Evolutionary conservation across 176 grass and related monocot genomes (phyloP).

Genomic region (Saccharum spontaneum): DNA sequence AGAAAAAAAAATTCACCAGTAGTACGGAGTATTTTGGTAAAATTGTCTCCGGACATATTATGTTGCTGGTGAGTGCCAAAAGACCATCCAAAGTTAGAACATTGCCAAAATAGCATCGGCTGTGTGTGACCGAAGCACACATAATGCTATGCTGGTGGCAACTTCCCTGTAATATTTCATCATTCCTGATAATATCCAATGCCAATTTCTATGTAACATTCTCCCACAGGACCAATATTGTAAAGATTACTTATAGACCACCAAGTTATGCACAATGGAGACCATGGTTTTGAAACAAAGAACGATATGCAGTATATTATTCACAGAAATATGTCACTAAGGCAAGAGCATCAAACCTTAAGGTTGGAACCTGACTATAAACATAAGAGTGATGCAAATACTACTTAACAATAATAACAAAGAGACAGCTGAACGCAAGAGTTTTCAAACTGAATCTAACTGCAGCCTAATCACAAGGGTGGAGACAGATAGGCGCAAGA

Average conservation of each 20-base stretch:
- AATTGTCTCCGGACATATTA: not conserved
- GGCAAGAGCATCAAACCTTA: not conserved
- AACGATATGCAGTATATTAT: slow-evolving; percentile 32
- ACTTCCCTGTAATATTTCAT: not conserved
- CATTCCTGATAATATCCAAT: not conserved
- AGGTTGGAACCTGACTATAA: slow-evolving; percentile 7
- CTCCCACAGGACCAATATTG: not conserved
- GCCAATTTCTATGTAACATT: not conserved
- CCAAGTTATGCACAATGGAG: not conserved
- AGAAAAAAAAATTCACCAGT: not conserved
- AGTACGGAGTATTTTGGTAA: not conserved
- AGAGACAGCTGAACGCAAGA: not conserved
- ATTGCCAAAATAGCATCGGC: not conserved
- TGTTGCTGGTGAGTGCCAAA: not conserved
- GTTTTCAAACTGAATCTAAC: not conserved
- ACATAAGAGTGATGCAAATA: not conserved
- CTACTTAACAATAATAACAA: not conserved
- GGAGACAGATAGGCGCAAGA: not conserved
- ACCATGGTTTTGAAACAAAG: slow-evolving; percentile 9
- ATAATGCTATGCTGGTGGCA: not conserved
- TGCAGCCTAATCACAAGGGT: not conserved
- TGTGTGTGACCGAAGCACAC: not conserved
- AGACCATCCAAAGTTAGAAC: not conserved
- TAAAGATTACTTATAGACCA: not conserved
- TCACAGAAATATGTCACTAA: slow-evolving; percentile 32